Percentiles rank a stretch among this genome's conserved stretches.
Evolutionary conservation across 345 rosid genomes (phyloP).

Genomic region (Hypericum perforatum): DNA sequence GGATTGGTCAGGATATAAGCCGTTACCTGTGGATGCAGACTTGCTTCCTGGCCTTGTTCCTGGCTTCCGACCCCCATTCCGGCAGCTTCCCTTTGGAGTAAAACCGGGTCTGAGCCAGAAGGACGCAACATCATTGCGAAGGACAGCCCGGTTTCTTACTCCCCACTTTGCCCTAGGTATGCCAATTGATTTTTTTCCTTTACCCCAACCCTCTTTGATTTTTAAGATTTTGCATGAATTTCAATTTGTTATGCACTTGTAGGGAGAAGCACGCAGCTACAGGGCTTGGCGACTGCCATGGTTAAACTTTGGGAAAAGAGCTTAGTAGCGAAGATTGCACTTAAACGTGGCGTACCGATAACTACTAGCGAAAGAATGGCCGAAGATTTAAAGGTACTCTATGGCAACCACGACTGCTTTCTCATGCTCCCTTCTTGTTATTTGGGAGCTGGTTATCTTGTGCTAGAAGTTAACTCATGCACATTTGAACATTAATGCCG

Average conservation of each 20-base stretch:
- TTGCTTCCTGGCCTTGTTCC: conserved; percentile 65
- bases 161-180: conserved; percentile 91
- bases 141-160: conserved; percentile 56
- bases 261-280: conserved; percentile 83
- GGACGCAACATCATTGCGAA: conserved; percentile 60
- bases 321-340: conserved; percentile 83
- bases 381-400: conserved; percentile 73
- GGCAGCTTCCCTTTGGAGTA: conserved; percentile 65
- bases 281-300: conserved; percentile 82
- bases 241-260: conserved; percentile 1
- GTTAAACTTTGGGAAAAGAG: conserved; percentile 77
- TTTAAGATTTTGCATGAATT: conserved; percentile 9
- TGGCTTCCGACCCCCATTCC: conserved; percentile 58
- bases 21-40: conserved; percentile 93
- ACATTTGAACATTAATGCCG: conserved; percentile 10
- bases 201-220: conserved; percentile 10
- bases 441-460: neutral
- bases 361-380: conserved; percentile 92
- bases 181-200: conserved; percentile 2
- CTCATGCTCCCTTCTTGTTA: neutral
- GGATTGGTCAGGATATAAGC: conserved; percentile 87
- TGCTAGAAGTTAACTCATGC: conserved; percentile 2
- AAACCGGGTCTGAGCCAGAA: conserved; percentile 41
- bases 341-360: conserved; percentile 74
- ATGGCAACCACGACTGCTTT: neutral